These are phyloP conservation scores for Tillandsia leiboldiana DNA, from an alignment of 176 grass and related monocot species.

Conservation along the genomic window DNA sequence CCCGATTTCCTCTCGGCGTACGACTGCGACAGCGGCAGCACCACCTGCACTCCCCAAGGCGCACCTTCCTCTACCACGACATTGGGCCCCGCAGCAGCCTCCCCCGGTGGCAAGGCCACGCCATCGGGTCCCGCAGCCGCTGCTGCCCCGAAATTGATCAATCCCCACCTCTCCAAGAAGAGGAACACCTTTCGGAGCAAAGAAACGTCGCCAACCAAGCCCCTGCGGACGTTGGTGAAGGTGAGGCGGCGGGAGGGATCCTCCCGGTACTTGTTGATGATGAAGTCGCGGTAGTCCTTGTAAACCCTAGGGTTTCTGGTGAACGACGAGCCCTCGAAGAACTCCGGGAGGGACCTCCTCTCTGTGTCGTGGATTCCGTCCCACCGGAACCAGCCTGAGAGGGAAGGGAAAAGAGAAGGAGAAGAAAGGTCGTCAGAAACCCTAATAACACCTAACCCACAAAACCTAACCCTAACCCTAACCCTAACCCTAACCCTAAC, in stretches of 20 bases:
- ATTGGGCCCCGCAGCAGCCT: slow-evolving; percentile 9
- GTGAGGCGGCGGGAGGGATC: slow-evolving; percentile 59
- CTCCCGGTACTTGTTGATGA: slow-evolving; percentile 80
- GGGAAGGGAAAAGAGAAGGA: too few relatives aligned
- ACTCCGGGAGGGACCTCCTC: slow-evolving; percentile 64
- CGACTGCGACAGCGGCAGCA: slow-evolving; percentile 21
- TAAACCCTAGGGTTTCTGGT: slow-evolving; percentile 89
- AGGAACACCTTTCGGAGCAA: slow-evolving; percentile 66
- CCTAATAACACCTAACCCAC: neutral
- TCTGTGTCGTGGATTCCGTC: slow-evolving; percentile 84
- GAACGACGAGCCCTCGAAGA: slow-evolving; percentile 70
- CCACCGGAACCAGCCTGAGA: slow-evolving; percentile 87
- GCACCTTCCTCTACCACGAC: slow-evolving; percentile 62
- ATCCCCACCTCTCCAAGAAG: slow-evolving; percentile 51
- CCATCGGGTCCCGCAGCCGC: neutral
- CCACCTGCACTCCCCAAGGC: slow-evolving; percentile 33
- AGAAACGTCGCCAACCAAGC: slow-evolving; percentile 55
- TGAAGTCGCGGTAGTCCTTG: slow-evolving; percentile 93
- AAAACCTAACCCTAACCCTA: slow-evolving; percentile 8
- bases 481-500: slow-evolving; percentile 35
- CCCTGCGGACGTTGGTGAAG: slow-evolving; percentile 77
- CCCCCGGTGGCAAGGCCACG: neutral
- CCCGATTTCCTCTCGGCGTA: slow-evolving; percentile 30
- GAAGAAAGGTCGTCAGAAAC: neutral
- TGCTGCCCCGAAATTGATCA: slow-evolving; percentile 61